Evolutionary conservation across 345 rosid species (phyloP), one percentile per base, ranked within the genome.

Genomic region (Microthlaspi erraticum): DNA sequence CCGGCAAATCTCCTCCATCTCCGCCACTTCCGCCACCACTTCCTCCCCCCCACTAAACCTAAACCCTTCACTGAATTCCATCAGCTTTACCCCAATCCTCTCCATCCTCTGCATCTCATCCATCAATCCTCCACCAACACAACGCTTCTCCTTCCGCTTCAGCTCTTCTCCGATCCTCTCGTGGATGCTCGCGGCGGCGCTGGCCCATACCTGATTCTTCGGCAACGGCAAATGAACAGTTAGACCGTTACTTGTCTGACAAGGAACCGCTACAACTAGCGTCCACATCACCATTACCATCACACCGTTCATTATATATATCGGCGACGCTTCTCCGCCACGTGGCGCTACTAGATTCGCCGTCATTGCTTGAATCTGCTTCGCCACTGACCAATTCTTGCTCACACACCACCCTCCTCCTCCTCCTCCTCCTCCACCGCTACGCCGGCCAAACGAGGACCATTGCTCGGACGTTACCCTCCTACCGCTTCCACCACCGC

Each of bases 371-470:
- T 94, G 98, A 77, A 94, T 85, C 80, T 94, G 99, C 69, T 85
- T 94, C 19, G 98, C 79, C 0, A 96, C 93, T 0, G 99, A 94
- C 99, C 98, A 89, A 70, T 85, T 86, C 78, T 87, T 94, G 4
- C 88, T 81, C 42, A 89, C 84, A 10, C 56, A 60, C 9, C 78
- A 49, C 3, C 71, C 84, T 34, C 81, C 78, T 17, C 80, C 88
- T 37, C 72, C n/a, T n/a, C n/a, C n/a, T n/a, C 71, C 84, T 34
- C 81, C 78, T 17, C 80, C 88, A 33, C 72, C 79, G 2, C 83
- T 83, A 19, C 88, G 74, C 8, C 85, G 86, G 8, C 97, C 90
- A 64, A 86, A 88, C 0, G 97, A 91, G 81, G 96, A 82, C 29
- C 81, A 74, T 53, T 91, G 82, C 46, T 88, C 96, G 23, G 90